Percentiles rank a stretch among this genome's conserved stretches.
These are phyloP conservation scores for Senna siamea DNA, from an alignment of 306 rosid genomes.

Conservation along the genomic window DNA sequence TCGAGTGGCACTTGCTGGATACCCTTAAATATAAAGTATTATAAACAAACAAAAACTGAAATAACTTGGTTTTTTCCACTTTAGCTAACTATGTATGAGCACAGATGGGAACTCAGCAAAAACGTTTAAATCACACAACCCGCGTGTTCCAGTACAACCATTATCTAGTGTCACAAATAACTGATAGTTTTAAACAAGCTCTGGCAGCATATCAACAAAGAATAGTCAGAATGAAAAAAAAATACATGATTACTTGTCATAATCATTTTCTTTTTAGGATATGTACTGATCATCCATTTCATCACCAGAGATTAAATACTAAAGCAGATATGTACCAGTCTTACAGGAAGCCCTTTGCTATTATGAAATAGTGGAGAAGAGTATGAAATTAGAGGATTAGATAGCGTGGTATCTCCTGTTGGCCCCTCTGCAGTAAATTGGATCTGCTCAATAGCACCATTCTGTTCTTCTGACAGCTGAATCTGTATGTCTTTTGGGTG, in stretches of 20 bases:
- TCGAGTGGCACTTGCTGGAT: conserved; percentile 3
- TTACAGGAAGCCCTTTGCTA: conserved; percentile 94
- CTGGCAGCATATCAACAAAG: conserved; percentile 24
- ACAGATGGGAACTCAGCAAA: conserved; percentile 27
- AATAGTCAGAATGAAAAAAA: background rate
- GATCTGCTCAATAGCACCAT: conserved; percentile 49
- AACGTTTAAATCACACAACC: conserved; percentile 21
- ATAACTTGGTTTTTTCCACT: background rate
- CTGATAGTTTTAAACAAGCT: conserved; percentile 9
- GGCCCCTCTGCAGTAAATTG: conserved; percentile 47
- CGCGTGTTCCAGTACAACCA: conserved; percentile 4
- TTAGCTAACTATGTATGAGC: background rate
- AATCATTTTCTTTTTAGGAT: background rate
- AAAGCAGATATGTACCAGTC: conserved; percentile 64
- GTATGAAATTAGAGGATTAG: conserved; percentile 50
- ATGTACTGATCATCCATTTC: background rate
- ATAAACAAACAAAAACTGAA: conserved; percentile 16
- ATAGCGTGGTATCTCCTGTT: conserved; percentile 47
- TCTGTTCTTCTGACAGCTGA: conserved; percentile 57
- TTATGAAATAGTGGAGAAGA: conserved; percentile 64
- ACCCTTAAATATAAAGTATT: conserved; percentile 9
- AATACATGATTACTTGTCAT: background rate
- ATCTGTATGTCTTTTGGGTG: conserved; percentile 86
- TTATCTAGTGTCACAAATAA: conserved; percentile 6
- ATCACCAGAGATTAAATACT: conserved; percentile 27